A percentile compares a stretch with the other conserved stretches of the same genome.
Evolutionary conservation across 2,329 filamentous ascomycete species (phyloP).

Genomic region (Allantophomopsis lycopodina): DNA sequence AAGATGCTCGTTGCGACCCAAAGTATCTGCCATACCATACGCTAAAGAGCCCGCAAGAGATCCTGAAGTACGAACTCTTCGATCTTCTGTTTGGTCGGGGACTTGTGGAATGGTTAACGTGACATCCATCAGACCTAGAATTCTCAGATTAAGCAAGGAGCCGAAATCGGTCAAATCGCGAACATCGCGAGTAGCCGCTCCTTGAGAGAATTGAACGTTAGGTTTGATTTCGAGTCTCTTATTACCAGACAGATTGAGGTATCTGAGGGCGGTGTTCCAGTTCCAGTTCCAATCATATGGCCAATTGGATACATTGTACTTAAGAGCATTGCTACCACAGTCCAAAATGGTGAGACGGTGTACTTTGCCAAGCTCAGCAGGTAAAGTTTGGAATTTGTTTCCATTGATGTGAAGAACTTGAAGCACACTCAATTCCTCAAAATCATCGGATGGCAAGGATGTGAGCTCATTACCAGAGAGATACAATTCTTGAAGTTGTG

Average conservation of each 20-base stretch:
- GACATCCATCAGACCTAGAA: slow-evolving; percentile 94
- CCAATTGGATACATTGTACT: slow-evolving; percentile 98
- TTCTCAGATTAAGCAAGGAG: slow-evolving; percentile 66
- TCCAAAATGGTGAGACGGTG: slow-evolving; percentile 85
- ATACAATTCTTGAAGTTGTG: slow-evolving; percentile 80
- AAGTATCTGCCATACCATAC: slow-evolving; percentile 94
- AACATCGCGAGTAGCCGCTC: slow-evolving; percentile 52
- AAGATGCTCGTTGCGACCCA: slow-evolving; percentile 86
- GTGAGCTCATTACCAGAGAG: slow-evolving; percentile 91
- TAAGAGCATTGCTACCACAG: slow-evolving; percentile 86
- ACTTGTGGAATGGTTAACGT: slow-evolving; percentile 88
- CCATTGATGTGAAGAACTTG: slow-evolving; percentile 91
- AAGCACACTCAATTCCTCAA: slow-evolving; percentile 78
- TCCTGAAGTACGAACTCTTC: slow-evolving; percentile 92
- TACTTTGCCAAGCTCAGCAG: slow-evolving; percentile 88
- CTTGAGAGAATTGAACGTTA: slow-evolving; percentile 60
- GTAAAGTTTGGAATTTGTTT: slow-evolving; percentile 94
- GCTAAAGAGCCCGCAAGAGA: slow-evolving; percentile 80
- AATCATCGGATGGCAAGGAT: slow-evolving; percentile 80
- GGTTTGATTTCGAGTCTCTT: slow-evolving; percentile 84
- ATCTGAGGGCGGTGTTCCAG: slow-evolving; percentile 87
- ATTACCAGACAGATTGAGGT: slow-evolving; percentile 92
- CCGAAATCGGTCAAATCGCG: slow-evolving; percentile 81
- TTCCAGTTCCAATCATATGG: slow-evolving; percentile 99
- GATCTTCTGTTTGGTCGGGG: slow-evolving; percentile 88